These are phyloP conservation scores for Paxillus ammoniavirescens DNA, from an alignment of 768 basidiomycete species.

Conservation along the genomic window DNA sequence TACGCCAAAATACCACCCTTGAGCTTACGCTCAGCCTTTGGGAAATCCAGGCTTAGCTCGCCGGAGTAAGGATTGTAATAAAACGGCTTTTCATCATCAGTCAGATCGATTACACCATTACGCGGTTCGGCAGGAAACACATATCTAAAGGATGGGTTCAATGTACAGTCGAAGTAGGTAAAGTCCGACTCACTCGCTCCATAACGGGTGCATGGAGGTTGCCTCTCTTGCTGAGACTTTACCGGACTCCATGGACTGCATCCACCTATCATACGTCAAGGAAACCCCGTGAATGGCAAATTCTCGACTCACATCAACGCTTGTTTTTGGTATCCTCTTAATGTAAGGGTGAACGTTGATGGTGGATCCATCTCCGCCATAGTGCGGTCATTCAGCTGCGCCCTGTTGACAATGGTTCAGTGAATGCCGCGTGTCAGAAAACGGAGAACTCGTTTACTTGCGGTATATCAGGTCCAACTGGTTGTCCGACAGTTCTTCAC, in stretches of 20 bases:
- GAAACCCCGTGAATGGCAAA: neutral
- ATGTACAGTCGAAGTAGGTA: neutral
- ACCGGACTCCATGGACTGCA: conserved; percentile 83
- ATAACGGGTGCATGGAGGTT: conserved; percentile 85
- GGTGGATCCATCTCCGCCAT: conserved; percentile 84
- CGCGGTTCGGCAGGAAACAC: conserved; percentile 62
- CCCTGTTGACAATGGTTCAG: conserved; percentile 45
- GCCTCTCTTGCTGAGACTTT: conserved; percentile 66
- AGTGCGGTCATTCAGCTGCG: conserved; percentile 73
- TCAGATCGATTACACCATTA: conserved; percentile 70
- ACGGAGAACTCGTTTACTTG: conserved; percentile 46
- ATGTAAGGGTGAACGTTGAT: conserved; percentile 66
- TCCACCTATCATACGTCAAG: conserved; percentile 62
- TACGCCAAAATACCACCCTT: conserved; percentile 90
- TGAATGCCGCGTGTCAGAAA: neutral
- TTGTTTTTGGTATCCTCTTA: conserved; percentile 92
- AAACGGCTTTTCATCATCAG: conserved; percentile 73
- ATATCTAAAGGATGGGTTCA: conserved; percentile 50
- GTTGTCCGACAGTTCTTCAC: conserved; percentile 76
- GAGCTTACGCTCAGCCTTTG: conserved; percentile 72
- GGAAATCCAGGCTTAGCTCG: conserved; percentile 83
- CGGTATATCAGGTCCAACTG: conserved; percentile 83
- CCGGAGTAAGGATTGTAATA: conserved; percentile 93
- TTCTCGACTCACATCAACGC: conserved; percentile 60
- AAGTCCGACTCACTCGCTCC: conserved; percentile 71